Conservation (phyloP, 108 stramenopile species). For the Skeletonema grethae region DNA sequence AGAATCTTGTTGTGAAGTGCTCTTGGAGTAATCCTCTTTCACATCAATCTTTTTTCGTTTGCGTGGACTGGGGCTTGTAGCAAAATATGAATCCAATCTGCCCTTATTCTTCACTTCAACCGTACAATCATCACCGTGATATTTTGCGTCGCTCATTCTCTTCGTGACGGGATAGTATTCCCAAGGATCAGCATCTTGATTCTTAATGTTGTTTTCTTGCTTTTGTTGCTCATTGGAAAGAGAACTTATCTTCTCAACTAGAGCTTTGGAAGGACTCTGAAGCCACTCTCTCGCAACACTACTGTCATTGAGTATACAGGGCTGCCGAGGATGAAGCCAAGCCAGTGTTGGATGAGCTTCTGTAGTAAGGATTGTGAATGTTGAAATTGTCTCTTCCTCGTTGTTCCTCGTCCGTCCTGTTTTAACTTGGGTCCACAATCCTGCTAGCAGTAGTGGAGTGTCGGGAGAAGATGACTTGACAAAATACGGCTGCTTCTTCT, state of each 20-base stretch:
- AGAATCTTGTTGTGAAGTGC: background rate
- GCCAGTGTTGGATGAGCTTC: constrained; percentile 56
- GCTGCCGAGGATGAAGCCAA: constrained; percentile 80
- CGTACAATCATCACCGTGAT: constrained; percentile 40
- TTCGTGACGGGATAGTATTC: constrained; percentile 42
- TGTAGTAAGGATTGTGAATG: constrained; percentile 80
- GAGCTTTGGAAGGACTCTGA: constrained; percentile 39
- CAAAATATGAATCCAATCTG: constrained; percentile 29
- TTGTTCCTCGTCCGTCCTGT: constrained; percentile 47
- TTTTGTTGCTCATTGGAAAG: constrained; percentile 1
- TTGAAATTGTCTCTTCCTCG: constrained; percentile 52
- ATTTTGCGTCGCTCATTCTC: constrained; percentile 25
- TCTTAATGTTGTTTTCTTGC: background rate
- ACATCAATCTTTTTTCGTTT: background rate
- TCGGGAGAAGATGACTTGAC: constrained; percentile 39
- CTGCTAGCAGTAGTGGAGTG: constrained; percentile 62
- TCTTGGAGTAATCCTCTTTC: background rate
- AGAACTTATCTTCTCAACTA: constrained; percentile 38
- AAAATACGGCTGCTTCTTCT: constrained; percentile 81
- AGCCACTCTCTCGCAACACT: constrained; percentile 68
- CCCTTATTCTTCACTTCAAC: constrained; percentile 20
- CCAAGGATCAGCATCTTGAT: background rate
- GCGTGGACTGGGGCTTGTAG: background rate
- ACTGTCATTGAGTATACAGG: constrained; percentile 64
- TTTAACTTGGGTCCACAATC: constrained; percentile 63